Conservation (phyloP, 1,284 basidiomycete species). For the Trichosporon ovoides region DNA sequence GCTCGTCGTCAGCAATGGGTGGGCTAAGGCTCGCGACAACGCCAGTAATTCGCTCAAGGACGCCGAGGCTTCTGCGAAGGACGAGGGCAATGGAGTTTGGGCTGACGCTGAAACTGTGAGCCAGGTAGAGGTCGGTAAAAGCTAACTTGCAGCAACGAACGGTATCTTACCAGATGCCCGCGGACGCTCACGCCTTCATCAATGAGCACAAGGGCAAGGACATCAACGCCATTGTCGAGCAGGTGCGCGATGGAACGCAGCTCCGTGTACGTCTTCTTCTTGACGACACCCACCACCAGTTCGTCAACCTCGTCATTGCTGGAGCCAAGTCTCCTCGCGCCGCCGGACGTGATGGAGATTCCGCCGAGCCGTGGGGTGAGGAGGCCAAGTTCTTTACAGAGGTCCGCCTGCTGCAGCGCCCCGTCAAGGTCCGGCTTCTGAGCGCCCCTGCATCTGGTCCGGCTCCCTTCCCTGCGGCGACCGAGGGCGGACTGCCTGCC, state of each 20-base stretch:
- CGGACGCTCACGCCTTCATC: slow-evolving; percentile 82
- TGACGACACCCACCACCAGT: slow-evolving; percentile 71
- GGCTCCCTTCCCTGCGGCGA: slow-evolving; percentile 64
- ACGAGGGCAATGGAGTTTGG: slow-evolving; percentile 77
- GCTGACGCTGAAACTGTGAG: slow-evolving; percentile 59
- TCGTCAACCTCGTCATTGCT: slow-evolving; percentile 59
- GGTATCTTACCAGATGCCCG: slow-evolving; percentile 82
- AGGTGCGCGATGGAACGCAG: slow-evolving; percentile 88
- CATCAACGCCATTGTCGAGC: slow-evolving; percentile 86
- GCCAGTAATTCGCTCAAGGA: slow-evolving; percentile 55
- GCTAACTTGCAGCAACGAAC: slow-evolving; percentile 57
- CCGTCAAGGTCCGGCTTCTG: slow-evolving; percentile 78
- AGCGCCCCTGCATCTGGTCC: slow-evolving; percentile 74
- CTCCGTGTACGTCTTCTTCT: slow-evolving; percentile 82
- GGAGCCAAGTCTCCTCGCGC: slow-evolving; percentile 76
- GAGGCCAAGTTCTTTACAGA: slow-evolving; percentile 96
- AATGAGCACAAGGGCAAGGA: slow-evolving; percentile 83
- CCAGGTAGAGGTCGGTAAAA: not conserved
- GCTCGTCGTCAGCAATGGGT: slow-evolving; percentile 76
- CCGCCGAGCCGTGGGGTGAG: slow-evolving; percentile 74
- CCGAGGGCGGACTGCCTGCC: slow-evolving; percentile 50
- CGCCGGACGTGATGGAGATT: slow-evolving; percentile 64
- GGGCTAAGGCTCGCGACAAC: slow-evolving; percentile 87
- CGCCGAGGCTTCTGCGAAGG: slow-evolving; percentile 73
- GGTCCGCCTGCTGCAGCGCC: slow-evolving; percentile 81